Conservation (phyloP, 768 basidiomycete genomes). For the Crucibulum laeve region DNA sequence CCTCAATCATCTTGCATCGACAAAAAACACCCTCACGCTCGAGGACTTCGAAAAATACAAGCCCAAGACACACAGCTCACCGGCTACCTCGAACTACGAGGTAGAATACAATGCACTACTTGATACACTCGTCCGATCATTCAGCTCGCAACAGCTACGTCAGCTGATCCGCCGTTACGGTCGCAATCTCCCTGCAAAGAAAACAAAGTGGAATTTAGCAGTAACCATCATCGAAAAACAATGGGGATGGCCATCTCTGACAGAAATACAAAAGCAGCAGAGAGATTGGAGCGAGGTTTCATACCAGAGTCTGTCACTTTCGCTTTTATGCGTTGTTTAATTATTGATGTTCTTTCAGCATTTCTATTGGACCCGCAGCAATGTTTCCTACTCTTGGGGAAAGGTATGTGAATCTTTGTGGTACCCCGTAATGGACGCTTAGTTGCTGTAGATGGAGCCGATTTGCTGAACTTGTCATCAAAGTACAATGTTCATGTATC, state of each 20-base stretch:
- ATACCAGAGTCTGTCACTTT: constrained; percentile 36
- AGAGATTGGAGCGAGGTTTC: constrained; percentile 45
- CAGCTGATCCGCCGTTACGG: constrained; percentile 47
- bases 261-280: constrained; percentile 43
- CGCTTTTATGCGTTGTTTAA: constrained; percentile 2
- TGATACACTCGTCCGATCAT: constrained; percentile 53
- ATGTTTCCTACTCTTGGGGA: constrained; percentile 69
- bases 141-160: constrained; percentile 58
- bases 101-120: constrained; percentile 48
- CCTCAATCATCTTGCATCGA: constrained; percentile 47
- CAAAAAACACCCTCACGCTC: constrained; percentile 45
- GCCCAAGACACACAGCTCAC: constrained; percentile 33
- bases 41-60: constrained; percentile 59
- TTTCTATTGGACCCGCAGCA: constrained; percentile 54
- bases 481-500: constrained; percentile 61
- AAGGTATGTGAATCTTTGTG: constrained; percentile 36
- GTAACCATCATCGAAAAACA: constrained; percentile 54
- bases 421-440: constrained; percentile 4
- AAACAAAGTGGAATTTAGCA: constrained; percentile 36
- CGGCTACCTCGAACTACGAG: constrained; percentile 44
- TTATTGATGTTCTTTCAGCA: constrained; percentile 27
- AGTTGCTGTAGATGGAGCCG: constrained; percentile 49
- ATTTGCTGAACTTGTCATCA: constrained; percentile 56
- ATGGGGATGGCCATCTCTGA: constrained; percentile 69
- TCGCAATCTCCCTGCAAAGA: constrained; percentile 25